Base-by-base conservation (phyloP, 108 stramenopile species). In the Discostella pseudostelligera region DNA sequence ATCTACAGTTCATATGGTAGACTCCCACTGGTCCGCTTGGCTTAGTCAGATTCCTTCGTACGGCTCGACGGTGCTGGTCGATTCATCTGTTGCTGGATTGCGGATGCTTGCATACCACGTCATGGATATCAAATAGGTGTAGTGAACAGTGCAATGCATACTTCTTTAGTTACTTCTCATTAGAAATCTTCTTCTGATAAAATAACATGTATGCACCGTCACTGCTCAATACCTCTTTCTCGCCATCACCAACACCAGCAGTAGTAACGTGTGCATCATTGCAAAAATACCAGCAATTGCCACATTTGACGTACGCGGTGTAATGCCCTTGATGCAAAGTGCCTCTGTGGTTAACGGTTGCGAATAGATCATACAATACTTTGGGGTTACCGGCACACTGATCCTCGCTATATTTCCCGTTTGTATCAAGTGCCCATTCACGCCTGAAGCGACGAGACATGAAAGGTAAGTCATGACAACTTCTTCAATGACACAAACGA, bases 171-270 rank as follows among this genome's bases (percentile, higher is more conserved):
- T 13, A 36, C 65, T 32, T 32, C 32, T 32, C 32, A 32, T n/a
- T 32, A 32, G 5, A 8, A 3, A 10, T 51, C 17, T 35, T 56
- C 55, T 37, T 56, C 32, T 56, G 50, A 55, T 93, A 93, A 55
- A 89, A 93, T 20, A 93, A 59, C 65, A 93, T 75, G 66, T 89
- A 93, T 3, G 91, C 88, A 37, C 76, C 83, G 29, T 83, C 84
- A 45, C 64, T 70, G 13, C 69, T 65, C 56, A 86, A 37, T 1
- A 92, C 90, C 56, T 64, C 77, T 49, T 67, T 50, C 22, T 71
- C 80, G n/a, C 78, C 84, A 21, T 45, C 50, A n/a, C 74, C 74
- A 36, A 65, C 66, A 19, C 68, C 72, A 1, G 60, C 40, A 32
- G 69, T 24, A 37, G 67, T 58, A 11, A 80, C 67, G 51, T 51